Conservation (phyloP, 2,329 filamentous ascomycete species). For the Aspergillus jensenii region DNA sequence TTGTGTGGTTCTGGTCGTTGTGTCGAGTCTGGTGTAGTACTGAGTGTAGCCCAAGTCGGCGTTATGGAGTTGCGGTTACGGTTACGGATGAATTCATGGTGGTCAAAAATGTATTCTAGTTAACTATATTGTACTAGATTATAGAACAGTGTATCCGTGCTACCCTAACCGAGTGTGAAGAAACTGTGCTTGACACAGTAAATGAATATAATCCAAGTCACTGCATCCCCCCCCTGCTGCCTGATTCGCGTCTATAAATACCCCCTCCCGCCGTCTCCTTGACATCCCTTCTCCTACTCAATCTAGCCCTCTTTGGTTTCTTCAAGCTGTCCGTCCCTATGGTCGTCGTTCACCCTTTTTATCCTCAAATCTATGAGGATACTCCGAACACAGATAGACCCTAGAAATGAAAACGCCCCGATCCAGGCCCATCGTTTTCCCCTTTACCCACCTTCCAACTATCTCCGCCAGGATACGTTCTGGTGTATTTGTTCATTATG, state of each 20-base stretch:
- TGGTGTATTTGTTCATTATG: no score
- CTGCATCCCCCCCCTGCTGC: background rate
- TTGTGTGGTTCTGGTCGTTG: background rate
- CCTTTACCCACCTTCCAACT: no score
- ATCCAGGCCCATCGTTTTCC: no score
- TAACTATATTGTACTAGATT: background rate
- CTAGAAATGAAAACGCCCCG: no score
- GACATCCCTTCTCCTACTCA: background rate
- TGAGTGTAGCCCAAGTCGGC: background rate
- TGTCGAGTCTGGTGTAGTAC: background rate
- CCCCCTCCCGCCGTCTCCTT: background rate
- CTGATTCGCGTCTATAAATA: background rate
- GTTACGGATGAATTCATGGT: background rate
- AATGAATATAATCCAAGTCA: background rate
- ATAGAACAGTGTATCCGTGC: background rate
- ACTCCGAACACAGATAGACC: no score
- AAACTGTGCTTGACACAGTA: background rate
- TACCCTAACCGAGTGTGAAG: background rate
- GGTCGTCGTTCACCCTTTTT: no score
- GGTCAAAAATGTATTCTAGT: background rate
- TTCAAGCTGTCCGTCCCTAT: no score
- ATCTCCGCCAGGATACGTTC: no score
- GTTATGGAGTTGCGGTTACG: background rate
- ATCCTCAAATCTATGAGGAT: no score
- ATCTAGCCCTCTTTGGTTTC: no score